Conservation (phyloP, 805 yeast genomes). For the Candida tallmaniae region DNA sequence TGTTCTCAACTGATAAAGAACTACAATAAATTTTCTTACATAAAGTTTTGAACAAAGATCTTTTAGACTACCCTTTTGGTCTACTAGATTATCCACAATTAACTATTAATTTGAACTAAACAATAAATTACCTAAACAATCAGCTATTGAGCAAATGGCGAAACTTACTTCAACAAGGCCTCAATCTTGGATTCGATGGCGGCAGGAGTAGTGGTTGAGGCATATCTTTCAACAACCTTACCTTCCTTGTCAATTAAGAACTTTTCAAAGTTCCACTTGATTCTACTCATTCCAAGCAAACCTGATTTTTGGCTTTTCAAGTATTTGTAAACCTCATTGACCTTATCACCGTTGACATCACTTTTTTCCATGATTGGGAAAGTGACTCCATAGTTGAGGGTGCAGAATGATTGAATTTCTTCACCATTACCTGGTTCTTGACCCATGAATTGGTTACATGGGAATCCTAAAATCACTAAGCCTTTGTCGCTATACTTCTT, state of each 20-base stretch:
- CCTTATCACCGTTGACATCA: constrained; percentile 81
- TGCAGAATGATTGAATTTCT: constrained; percentile 71
- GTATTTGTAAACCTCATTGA: constrained; percentile 76
- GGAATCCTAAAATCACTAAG: constrained; percentile 39
- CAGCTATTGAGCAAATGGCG: no score
- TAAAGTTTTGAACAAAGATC: no score
- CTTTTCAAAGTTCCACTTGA: constrained; percentile 45
- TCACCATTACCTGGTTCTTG: constrained; percentile 43
- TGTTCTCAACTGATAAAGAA: no score
- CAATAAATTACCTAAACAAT: neutral
- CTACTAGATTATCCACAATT: no score
- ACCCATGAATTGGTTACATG: constrained; percentile 40
- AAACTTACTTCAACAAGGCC: constrained; percentile 39
- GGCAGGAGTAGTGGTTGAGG: constrained; percentile 57
- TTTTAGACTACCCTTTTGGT: no score
- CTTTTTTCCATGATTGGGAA: constrained; percentile 86
- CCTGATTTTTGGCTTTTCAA: constrained; percentile 61
- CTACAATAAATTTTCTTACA: no score
- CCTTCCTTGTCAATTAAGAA: constrained; percentile 39
- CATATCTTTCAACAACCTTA: constrained; percentile 45
- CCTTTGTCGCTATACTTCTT: constrained; percentile 34
- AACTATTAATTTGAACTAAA: no score
- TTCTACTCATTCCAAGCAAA: constrained; percentile 34
- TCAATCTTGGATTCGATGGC: constrained; percentile 46
- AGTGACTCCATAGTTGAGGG: constrained; percentile 79